phyloP scores from a whole-genome alignment of 1,284 basidiomycete genomes.

The Apiotrichum gamsii region DNA sequence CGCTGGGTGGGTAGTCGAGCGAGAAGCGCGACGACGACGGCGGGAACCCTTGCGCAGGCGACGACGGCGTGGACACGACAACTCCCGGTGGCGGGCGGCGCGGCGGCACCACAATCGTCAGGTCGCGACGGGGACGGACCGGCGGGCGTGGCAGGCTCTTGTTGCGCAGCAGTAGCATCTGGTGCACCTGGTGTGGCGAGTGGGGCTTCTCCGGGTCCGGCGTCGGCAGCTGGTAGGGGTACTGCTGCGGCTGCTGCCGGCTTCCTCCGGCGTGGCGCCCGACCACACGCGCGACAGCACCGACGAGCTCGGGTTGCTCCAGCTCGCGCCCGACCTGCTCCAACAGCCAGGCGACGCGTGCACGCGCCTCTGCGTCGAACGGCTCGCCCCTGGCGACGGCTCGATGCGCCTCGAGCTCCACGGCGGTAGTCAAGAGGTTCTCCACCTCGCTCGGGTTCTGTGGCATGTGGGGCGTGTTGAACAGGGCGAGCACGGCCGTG shows the following conservation, averaged over 20 bases:
- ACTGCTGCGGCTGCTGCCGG: neutral
- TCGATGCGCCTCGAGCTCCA: constrained; percentile 6
- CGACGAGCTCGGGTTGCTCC: constrained; percentile 1
- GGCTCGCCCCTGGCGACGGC: neutral
- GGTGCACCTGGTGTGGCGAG: no score
- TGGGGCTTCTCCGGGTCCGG: no score
- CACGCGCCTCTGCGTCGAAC: constrained; percentile 8
- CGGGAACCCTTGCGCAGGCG: no score
- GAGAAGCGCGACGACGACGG: neutral
- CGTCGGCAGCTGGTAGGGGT: neutral
- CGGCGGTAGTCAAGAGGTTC: neutral
- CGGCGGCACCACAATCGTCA: neutral
- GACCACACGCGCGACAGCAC: constrained; percentile 5
- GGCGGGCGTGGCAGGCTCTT: no score
- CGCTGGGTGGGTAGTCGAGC: neutral
- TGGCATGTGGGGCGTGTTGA: neutral
- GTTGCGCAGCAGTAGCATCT: no score
- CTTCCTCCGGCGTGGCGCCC: neutral
- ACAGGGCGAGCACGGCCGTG: constrained; percentile 4
- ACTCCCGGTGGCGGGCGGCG: neutral
- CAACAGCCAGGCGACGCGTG: constrained; percentile 12
- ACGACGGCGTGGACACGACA: no score
- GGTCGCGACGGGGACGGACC: neutral
- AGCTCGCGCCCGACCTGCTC: constrained; percentile 13
- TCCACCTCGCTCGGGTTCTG: neutral